Percentiles rank a stretch among this genome's conserved stretches.
phyloP scores from a whole-genome alignment of 192 early-diverging fungal genomes.

The Kickxella alabastrina region DNA sequence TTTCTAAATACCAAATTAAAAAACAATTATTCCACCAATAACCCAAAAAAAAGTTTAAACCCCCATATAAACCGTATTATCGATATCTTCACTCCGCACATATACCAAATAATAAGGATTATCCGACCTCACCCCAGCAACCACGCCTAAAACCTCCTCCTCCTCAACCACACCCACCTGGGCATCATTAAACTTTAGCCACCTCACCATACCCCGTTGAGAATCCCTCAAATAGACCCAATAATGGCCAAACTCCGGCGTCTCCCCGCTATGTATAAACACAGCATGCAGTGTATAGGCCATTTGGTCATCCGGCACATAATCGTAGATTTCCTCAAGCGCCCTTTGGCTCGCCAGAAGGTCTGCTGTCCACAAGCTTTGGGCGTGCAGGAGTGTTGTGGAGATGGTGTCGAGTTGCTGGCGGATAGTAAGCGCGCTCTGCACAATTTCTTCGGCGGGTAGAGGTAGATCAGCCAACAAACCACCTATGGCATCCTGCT shows the following conservation, averaged over 20 bases:
- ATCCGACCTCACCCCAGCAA: too few relatives aligned
- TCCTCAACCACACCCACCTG: slow-evolving; percentile 57
- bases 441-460: neutral
- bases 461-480: slow-evolving; percentile 23
- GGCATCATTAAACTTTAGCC: slow-evolving; percentile 76
- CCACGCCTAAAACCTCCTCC: slow-evolving; percentile 56
- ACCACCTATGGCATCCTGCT: neutral
- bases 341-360: neutral
- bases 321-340: slow-evolving; percentile 25
- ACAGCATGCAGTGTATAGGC: slow-evolving; percentile 70
- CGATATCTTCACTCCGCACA: slow-evolving; percentile 39
- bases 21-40: neutral
- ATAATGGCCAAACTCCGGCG: slow-evolving; percentile 70
- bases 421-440: slow-evolving; percentile 2
- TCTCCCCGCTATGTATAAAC: slow-evolving; percentile 68
- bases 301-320: slow-evolving; percentile 10
- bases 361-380: slow-evolving; percentile 14
- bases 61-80: slow-evolving; percentile 13
- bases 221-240: slow-evolving; percentile 73
- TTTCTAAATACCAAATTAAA: neutral
- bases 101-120: slow-evolving; percentile 76
- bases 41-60: slow-evolving; percentile 6
- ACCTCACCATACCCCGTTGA: slow-evolving; percentile 25
- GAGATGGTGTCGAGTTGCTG: slow-evolving; percentile 8
- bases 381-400: slow-evolving; percentile 5